A percentile compares a stretch with the other conserved stretches of the same genome.
Evolutionary conservation across 31 red algal genomes (phyloP).

Genomic region (Porphyra umbilicalis): DNA sequence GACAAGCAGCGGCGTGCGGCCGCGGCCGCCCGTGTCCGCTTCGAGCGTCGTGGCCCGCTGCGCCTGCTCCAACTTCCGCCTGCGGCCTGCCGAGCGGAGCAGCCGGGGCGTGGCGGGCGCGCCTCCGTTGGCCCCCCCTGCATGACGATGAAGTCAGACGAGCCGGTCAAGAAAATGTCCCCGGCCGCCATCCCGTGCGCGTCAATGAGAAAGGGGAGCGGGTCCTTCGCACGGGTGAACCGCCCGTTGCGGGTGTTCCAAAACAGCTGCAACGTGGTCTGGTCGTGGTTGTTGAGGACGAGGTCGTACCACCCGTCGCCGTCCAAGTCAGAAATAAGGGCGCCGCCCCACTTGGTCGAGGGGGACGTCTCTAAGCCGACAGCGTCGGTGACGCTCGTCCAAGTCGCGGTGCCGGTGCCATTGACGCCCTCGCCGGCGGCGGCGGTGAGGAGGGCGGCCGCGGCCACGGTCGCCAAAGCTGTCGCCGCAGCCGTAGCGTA

Average conservation of each 20-base stretch:
- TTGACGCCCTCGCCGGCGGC: neutral
- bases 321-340: neutral
- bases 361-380: neutral
- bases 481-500: no score
- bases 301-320: constrained; percentile 9
- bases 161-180: neutral
- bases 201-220: neutral
- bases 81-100: neutral
- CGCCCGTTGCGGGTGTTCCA: neutral
- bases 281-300: constrained; percentile 6
- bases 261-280: neutral
- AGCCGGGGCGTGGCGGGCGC: neutral
- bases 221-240: neutral
- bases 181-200: neutral
- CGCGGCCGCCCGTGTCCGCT: constrained; percentile 12
- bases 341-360: constrained; percentile 1
- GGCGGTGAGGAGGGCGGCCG: neutral
- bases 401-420: neutral
- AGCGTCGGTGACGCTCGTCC: neutral
- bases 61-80: neutral
- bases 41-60: constrained; percentile 1
- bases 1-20: constrained; percentile 27
- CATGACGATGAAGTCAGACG: neutral
- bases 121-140: neutral
- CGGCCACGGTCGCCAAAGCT: neutral